Evolutionary conservation across 176 grass and related monocot species (phyloP), one percentile per base, ranked within the genome.

Genomic region (Oryza brachyantha): DNA sequence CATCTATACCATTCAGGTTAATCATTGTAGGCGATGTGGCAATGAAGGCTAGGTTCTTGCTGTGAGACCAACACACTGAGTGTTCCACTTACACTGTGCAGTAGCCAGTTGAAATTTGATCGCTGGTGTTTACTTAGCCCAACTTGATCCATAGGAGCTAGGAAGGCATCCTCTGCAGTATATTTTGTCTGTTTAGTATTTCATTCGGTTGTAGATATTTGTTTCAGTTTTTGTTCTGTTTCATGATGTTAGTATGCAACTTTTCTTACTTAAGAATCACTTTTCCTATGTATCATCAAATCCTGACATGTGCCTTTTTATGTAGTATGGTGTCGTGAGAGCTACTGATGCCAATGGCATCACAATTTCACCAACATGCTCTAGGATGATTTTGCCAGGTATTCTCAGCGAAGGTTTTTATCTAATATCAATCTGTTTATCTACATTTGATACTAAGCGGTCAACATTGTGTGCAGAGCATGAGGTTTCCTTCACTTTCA

Each of bases 401-500:
- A 84, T 66, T 35, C 58, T n/a, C 27, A 24, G 48, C 61, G 32
- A 75, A 75, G 61, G 52, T 73, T 43, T 72, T 64, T 86, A 57
- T 43, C 80, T 61, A 75, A 37, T 66, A 79, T 66, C 41, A 62
- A 50, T 55, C 73, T 29, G 63, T 64, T 27, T 72, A 62, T 78
- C 62, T 28, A 64, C 29, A 32, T 9, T 77, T 72, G 86, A 12
- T 40, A 79, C 58, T 97, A 66, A 78, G 8, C 29, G 29, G 70
- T 79, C 63, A 61, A 69, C 8, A 59, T 60, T 71, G 37, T 76
- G 48, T 66, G 77, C 87, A 99, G 92, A 93, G 45, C 72, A 87
- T 68, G 96, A 99, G 45, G 96, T 93, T 85, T 99, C 96, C 80
- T 99, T 99, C 67, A 88, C 85, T 43, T 86, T 99, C 77, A 99